These are phyloP conservation scores for Backusella australiensis DNA, from an alignment of 192 early-diverging fungal species.

Conservation along the genomic window DNA sequence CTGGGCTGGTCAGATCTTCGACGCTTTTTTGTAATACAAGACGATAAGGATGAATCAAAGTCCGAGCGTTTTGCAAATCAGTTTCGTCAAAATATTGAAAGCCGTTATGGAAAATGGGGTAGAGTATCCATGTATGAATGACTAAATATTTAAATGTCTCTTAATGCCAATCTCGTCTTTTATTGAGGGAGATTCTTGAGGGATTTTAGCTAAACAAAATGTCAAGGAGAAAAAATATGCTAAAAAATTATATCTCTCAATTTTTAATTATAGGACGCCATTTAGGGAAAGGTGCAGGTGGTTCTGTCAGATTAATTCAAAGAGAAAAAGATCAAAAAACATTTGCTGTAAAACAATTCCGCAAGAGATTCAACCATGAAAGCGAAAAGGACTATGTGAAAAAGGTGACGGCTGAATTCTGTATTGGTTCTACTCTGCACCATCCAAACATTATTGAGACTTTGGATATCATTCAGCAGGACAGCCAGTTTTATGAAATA, in stretches of 20 bases:
- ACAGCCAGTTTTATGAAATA: slow-evolving; percentile 67
- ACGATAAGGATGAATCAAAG: not conserved
- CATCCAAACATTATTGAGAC: slow-evolving; percentile 92
- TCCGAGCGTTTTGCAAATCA: slow-evolving; percentile 29
- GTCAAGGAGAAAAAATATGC: not conserved
- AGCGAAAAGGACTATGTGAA: slow-evolving; percentile 93
- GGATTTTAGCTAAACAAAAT: slow-evolving; percentile 10
- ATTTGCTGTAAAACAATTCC: slow-evolving; percentile 83
- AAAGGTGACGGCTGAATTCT: slow-evolving; percentile 93
- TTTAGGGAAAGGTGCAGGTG: slow-evolving; percentile 70
- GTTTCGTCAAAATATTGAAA: slow-evolving; percentile 26
- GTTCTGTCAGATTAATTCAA: slow-evolving; percentile 67
- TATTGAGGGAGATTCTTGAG: slow-evolving; percentile 10
- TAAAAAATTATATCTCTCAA: slow-evolving; percentile 14
- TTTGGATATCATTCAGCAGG: slow-evolving; percentile 93
- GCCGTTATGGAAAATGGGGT: slow-evolving; percentile 38
- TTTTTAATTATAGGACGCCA: slow-evolving; percentile 20
- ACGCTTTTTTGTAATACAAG: slow-evolving; percentile 17
- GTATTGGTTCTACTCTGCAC: slow-evolving; percentile 89
- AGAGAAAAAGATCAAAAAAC: slow-evolving; percentile 53
- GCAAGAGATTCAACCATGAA: slow-evolving; percentile 65
- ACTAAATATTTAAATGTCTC: slow-evolving; percentile 1
- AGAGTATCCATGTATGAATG: not conserved
- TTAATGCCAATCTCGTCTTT: slow-evolving; percentile 7
- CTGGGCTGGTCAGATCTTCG: slow-evolving; percentile 27